Evolutionary conservation across 2,329 filamentous ascomycete species (phyloP).

Genomic region (Fusarium succisae): DNA sequence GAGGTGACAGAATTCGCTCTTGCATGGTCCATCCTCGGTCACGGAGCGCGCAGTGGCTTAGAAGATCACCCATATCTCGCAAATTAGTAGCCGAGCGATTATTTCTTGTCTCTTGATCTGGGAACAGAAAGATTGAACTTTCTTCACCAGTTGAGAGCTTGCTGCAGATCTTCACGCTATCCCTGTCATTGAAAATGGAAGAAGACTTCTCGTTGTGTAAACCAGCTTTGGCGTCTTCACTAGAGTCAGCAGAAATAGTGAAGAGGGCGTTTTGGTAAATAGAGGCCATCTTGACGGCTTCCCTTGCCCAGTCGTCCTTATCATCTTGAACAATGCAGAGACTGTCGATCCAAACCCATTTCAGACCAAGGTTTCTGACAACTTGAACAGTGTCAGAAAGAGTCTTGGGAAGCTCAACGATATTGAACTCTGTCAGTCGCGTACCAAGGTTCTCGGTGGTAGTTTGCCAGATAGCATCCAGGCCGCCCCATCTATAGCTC

Average conservation of each 20-base stretch:
- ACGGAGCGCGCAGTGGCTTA: background rate
- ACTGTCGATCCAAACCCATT: constrained; percentile 2
- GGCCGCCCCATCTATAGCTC: constrained; percentile 2
- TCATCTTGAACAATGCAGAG: constrained; percentile 5
- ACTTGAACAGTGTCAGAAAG: background rate
- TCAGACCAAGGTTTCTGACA: background rate
- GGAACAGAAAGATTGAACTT: background rate
- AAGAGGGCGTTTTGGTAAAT: constrained; percentile 7
- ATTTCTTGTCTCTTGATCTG: background rate
- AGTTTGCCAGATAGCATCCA: constrained; percentile 4
- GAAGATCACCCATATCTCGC: background rate
- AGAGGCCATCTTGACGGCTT: constrained; percentile 6
- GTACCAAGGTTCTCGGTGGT: background rate
- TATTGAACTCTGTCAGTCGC: background rate
- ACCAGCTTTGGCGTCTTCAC: background rate
- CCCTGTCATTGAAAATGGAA: background rate
- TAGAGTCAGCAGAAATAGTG: background rate
- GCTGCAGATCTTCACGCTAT: background rate
- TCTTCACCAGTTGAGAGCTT: background rate
- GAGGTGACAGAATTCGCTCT: background rate
- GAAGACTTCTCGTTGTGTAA: background rate
- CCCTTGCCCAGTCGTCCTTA: background rate
- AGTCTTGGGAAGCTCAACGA: background rate
- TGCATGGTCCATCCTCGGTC: constrained; percentile 2
- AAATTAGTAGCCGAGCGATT: background rate